Conservation (phyloP, 108 stramenopile genomes). For the Cyclotella cryptica region DNA sequence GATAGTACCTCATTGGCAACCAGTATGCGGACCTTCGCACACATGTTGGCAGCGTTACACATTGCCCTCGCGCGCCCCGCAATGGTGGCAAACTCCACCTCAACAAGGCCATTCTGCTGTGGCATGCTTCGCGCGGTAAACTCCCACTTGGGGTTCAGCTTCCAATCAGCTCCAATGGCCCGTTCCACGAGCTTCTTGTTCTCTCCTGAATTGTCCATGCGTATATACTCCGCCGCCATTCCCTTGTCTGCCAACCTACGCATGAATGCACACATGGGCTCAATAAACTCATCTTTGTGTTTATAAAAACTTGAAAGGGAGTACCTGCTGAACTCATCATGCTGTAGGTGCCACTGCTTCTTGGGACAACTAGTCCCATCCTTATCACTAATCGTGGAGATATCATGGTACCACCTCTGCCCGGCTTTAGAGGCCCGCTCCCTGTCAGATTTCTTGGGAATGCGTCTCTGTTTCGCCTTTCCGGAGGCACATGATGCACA, state of each 20-base stretch:
- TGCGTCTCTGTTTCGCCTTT: neutral
- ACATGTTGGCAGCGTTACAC: neutral
- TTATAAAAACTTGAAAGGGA: neutral
- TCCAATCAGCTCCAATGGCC: neutral
- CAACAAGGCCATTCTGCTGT: neutral
- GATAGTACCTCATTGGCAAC: too few species aligned
- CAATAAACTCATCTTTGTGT: neutral
- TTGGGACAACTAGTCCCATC: neutral
- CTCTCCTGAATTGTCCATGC: neutral
- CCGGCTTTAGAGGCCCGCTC: neutral
- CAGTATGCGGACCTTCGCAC: too few species aligned
- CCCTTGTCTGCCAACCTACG: neutral
- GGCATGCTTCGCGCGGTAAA: neutral
- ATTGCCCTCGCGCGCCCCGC: neutral
- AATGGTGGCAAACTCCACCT: neutral
- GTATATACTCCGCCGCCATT: neutral
- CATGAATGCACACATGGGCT: neutral
- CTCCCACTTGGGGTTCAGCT: neutral
- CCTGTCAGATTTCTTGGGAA: neutral
- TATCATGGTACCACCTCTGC: neutral
- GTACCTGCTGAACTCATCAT: neutral
- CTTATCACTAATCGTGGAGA: neutral
- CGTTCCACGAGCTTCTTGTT: neutral
- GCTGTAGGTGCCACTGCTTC: neutral
- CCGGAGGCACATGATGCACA: neutral